Base-by-base conservation (phyloP, 768 basidiomycete genomes). In the Saitozyma sp. region DNA sequence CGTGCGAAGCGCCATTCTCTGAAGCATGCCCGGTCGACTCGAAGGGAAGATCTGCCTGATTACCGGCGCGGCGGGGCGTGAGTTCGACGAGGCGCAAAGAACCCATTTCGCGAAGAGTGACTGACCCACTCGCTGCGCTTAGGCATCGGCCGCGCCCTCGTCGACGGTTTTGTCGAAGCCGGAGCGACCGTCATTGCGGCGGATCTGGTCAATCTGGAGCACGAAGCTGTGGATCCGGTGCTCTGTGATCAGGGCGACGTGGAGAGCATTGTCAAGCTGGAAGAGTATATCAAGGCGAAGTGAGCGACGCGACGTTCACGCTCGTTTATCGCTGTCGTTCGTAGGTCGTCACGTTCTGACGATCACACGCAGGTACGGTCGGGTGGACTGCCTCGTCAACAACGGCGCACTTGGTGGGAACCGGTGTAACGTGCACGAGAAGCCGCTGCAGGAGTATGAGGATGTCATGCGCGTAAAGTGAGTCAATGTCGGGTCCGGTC, bases 381-480 rank as follows among this genome's bases (percentile, higher is more conserved):
- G 57, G 17, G 49, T 65, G n/a, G 59, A 65, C 40, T 61, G 55
- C 19, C 40, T 65, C 19, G 56, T 65, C 40, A 65, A 65, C 42
- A 65, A 65, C 42, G 64, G 64, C 6, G 64, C 64, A 2, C 6
- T 61, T 2, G 64, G 64, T 16, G 64, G 64, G 19, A 13, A 53
- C 11, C 41, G 54, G 1, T 19, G 17, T 43, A n/a, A 37, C 7
- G 45, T 61, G 38, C 64, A 61, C 43, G 55, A 65, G 38, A 65
- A 65, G 42, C 19, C 64, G 2, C 37, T 50, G 39, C 42, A 57
- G 43, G 61, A 71, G 46, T 58, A 61, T 38, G 61, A 59, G 19
- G 63, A 63, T 19, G 68, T 67, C 45, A 65, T 64, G 63, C 52
- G 46, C 42, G 66, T 69, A 59, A 73, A 73, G 70, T 72, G 61